These are phyloP conservation scores for Udeniomyces megalosporus DNA, from an alignment of 768 basidiomycete genomes.

Conservation along the genomic window DNA sequence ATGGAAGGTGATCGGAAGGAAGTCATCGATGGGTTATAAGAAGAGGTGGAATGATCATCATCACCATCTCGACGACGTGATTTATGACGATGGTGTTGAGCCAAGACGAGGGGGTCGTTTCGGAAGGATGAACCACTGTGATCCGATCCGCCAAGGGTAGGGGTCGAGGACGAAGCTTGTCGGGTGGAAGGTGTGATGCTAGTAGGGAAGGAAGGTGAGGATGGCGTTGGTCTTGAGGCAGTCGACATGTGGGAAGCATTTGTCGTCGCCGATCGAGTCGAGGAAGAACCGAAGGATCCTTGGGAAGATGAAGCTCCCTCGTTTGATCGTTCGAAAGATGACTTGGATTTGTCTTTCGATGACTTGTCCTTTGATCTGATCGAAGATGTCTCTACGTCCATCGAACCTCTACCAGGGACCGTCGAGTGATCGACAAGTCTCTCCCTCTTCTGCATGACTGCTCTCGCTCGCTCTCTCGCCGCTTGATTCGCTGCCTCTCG, in stretches of 20 bases:
- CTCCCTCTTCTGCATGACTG: conserved; percentile 78
- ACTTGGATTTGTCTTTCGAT: conserved; percentile 14
- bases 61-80: conserved; percentile 28
- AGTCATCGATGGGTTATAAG: conserved; percentile 21
- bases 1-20: conserved; percentile 22
- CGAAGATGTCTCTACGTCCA: too few species aligned
- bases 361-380: conserved; percentile 13
- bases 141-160: neutral
- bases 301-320: neutral
- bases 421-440: conserved; percentile 43
- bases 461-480: conserved; percentile 73
- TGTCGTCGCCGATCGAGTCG: neutral
- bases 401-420: too few species aligned
- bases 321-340: neutral
- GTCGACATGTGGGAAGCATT: neutral
- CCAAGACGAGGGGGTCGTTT: neutral
- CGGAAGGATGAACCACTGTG: neutral
- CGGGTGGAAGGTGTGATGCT: neutral
- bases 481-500: conserved; percentile 56
- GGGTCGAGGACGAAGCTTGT: conserved; percentile 6
- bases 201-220: conserved; percentile 2
- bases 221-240: neutral
- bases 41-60: conserved; percentile 29
- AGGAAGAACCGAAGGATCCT: neutral
- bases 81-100: conserved; percentile 22